A percentile compares a stretch with the other conserved stretches of the same genome.
These are phyloP conservation scores for Fusarium tjaetaba DNA, from an alignment of 2,329 filamentous ascomycete genomes.

Conservation along the genomic window DNA sequence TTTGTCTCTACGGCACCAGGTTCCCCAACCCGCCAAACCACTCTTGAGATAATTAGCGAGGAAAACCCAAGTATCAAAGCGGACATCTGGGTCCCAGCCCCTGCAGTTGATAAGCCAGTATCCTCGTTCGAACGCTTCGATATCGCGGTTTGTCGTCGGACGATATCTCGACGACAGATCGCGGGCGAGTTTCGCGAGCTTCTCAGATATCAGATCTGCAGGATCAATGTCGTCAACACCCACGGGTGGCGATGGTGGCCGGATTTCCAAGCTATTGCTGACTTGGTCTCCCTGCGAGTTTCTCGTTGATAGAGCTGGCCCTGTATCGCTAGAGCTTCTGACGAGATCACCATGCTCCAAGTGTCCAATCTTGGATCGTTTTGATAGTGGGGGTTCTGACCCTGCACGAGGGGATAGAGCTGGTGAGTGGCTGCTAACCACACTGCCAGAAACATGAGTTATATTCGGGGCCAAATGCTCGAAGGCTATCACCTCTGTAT, in stretches of 20 bases:
- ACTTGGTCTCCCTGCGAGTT: conserved; percentile 27
- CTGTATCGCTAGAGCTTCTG: conserved; percentile 47
- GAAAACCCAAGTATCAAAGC: conserved; percentile 68
- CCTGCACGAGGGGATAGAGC: conserved; percentile 39
- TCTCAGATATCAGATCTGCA: conserved; percentile 64
- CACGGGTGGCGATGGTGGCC: conserved; percentile 63
- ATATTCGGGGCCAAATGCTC: conserved; percentile 38
- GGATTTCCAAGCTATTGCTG: conserved; percentile 58
- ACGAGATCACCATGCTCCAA: conserved; percentile 32
- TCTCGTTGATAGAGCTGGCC: conserved; percentile 26
- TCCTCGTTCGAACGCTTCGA: conserved; percentile 74
- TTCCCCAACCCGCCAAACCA: conserved; percentile 73
- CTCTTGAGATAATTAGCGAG: conserved; percentile 67
- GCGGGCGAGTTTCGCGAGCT: conserved; percentile 62
- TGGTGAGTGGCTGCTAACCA: conserved; percentile 24
- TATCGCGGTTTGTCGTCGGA: conserved; percentile 50
- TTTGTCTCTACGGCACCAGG: conserved; percentile 62
- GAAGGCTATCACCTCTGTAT: conserved; percentile 4
- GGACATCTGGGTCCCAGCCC: conserved; percentile 60
- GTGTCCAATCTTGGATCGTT: conserved; percentile 39
- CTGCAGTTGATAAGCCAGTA: conserved; percentile 76
- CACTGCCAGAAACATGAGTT: conserved; percentile 50
- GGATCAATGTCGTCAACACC: conserved; percentile 58
- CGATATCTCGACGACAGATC: conserved; percentile 63
- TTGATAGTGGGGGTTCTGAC: conserved; percentile 46